Evolutionary conservation across 495 filamentous ascomycete genomes (phyloP), one percentile per base, ranked within the genome.

Genomic region (Articulospora tetracladia): DNA sequence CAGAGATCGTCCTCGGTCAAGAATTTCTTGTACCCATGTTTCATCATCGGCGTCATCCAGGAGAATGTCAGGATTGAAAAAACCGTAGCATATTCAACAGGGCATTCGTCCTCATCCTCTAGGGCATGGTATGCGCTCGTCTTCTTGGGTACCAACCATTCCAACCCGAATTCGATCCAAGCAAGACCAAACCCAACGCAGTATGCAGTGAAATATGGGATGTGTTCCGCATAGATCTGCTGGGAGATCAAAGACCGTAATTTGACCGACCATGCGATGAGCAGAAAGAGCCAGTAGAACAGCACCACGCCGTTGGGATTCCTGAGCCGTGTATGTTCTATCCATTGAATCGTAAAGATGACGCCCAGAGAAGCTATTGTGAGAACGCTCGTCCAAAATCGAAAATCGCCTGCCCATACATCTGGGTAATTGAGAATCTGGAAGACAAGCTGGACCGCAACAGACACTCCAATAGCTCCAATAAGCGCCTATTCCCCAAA

Each of bases 11-110:
- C 91, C 73, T 99, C 93, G 4, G 91, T 96, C 53, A 99, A 79
- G 69, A 82, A 99, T 56, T 92, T 84, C 66, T 86, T 89, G 73
- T 99, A 97, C 19, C 95, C 95, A 74, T 87, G 86, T 66, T 87
- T 92, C 95, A 99, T 99, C 83, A 98, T 74, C 17, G 93, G 92
- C 0, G 95, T 99, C 91, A 99, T 97, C 95, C 95, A 99, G 58
- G 89, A 84, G 70, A 99, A 99, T 11, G 93, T 96, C 28, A 99
- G 83, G 39, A 90, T 84, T 11, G 93, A 97, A 74, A 98, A 98
- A 48, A 98, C 80, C 55, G 93, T 91, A 23, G 95, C 92, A 74
- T 96, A 95, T 76, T 98, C 93, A 32, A 88, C 86, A 0, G 95
- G 95, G 65, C 94, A 98, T 76, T 97, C 93, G 58, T 92, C 90